A percentile compares a stretch with the other conserved stretches of the same genome.
Conservation (phyloP, 768 basidiomycete species). For the Suillus subaureus region DNA sequence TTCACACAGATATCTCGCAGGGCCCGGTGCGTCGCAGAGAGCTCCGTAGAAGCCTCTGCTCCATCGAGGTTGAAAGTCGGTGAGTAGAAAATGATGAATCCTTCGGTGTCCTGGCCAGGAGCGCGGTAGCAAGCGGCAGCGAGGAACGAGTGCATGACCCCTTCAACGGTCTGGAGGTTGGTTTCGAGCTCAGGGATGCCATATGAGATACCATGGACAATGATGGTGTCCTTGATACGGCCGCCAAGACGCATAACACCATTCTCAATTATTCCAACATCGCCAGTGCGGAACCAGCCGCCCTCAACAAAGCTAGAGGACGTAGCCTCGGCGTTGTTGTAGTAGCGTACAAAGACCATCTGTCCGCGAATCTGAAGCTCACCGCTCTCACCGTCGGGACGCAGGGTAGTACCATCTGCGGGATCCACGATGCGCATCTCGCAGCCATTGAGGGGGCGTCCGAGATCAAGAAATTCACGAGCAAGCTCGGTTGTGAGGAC, state of each 20-base stretch:
- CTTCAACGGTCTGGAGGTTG: conserved; percentile 39
- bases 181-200: conserved; percentile 37
- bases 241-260: conserved; percentile 39
- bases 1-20: conserved; percentile 32
- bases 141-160: conserved; percentile 34
- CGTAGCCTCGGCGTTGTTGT: conserved; percentile 51
- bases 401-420: conserved; percentile 28
- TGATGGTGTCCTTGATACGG: conserved; percentile 41
- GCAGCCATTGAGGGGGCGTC: conserved; percentile 30
- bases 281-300: conserved; percentile 63
- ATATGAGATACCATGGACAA: conserved; percentile 42
- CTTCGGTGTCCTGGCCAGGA: conserved; percentile 40
- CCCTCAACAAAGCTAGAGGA: conserved; percentile 46
- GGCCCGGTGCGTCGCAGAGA: conserved; percentile 31
- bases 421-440: conserved; percentile 38
- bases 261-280: conserved; percentile 43
- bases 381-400: conserved; percentile 35
- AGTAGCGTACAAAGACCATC: conserved; percentile 46
- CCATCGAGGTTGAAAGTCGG: conserved; percentile 23
- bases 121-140: conserved; percentile 39
- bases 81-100: conserved; percentile 42
- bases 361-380: conserved; percentile 44
- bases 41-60: conserved; percentile 24
- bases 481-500: conserved; percentile 17
- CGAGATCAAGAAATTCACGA: conserved; percentile 42